Percentiles rank a stretch among this genome's conserved stretches.
phyloP scores from a whole-genome alignment of 257 asterid genomes.

The Salvia miltiorrhiza region DNA sequence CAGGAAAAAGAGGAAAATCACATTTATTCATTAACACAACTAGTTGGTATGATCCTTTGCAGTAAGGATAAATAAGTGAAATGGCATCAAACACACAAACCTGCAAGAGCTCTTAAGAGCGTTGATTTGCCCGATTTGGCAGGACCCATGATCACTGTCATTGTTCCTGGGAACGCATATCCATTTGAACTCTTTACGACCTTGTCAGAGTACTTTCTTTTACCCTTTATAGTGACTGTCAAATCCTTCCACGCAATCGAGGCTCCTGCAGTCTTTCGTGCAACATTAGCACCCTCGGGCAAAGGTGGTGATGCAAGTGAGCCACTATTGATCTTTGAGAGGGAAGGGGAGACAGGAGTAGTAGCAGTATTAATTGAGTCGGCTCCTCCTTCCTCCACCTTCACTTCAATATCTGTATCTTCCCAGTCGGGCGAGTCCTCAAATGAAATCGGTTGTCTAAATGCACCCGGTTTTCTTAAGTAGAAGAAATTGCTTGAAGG shows the following conservation, averaged over 20 bases:
- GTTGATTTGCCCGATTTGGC: constrained; percentile 99
- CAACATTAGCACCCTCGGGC: constrained; percentile 62
- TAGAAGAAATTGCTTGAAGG: constrained; percentile 97
- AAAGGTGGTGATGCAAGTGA: constrained; percentile 83
- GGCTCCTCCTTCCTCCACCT: constrained; percentile 79
- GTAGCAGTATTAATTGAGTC: constrained; percentile 81
- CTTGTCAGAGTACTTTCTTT: constrained; percentile 84
- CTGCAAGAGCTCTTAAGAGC: constrained; percentile 91
- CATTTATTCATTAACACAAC: not conserved
- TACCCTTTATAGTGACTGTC: constrained; percentile 87
- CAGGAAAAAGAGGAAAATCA: constrained; percentile 1
- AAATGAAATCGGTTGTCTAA: constrained; percentile 86
- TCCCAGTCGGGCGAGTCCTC: constrained; percentile 99
- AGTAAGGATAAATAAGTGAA: not conserved
- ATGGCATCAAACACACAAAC: constrained; percentile 32
- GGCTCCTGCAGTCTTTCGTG: constrained; percentile 78
- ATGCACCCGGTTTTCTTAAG: constrained; percentile 81
- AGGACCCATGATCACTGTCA: constrained; percentile 99
- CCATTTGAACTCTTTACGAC: constrained; percentile 92
- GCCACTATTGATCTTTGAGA: constrained; percentile 83
- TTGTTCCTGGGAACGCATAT: constrained; percentile 93
- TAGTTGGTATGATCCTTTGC: not conserved
- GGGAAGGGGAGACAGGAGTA: constrained; percentile 80
- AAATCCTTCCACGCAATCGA: constrained; percentile 95
- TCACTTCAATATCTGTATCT: constrained; percentile 78